phyloP scores from a whole-genome alignment of 192 early-diverging fungal species.

The Gonapodya sp. region DNA sequence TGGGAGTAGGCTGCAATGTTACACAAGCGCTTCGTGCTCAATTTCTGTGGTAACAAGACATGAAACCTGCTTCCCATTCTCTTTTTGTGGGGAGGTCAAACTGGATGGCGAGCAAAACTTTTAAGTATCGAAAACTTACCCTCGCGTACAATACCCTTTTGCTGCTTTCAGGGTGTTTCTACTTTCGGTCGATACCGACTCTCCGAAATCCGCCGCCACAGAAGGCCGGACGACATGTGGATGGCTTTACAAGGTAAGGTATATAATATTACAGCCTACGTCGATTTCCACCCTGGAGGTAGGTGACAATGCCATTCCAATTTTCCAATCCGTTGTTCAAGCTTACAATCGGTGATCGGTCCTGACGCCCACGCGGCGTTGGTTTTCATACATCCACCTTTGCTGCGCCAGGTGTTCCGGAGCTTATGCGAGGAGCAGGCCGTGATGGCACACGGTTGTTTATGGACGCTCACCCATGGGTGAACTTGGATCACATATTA shows the following conservation, averaged over 20 bases:
- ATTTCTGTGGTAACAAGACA: background rate
- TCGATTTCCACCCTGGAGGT: constrained; percentile 89
- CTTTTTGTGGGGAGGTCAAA: background rate
- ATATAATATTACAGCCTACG: constrained; percentile 82
- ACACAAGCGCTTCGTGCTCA: too few relatives aligned
- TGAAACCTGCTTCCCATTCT: background rate
- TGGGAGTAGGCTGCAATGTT: too few relatives aligned
- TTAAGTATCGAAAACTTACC: too few relatives aligned
- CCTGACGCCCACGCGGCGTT: too few relatives aligned
- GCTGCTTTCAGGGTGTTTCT: constrained; percentile 29
- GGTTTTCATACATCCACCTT: too few relatives aligned
- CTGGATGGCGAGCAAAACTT: too few relatives aligned
- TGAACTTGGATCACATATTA: constrained; percentile 81
- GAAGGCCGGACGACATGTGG: constrained; percentile 73
- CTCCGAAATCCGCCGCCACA: constrained; percentile 66
- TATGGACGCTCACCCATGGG: constrained; percentile 82
- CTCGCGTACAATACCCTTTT: too few relatives aligned
- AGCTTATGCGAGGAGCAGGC: constrained; percentile 75
- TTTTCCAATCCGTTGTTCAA: too few relatives aligned
- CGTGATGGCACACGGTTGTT: constrained; percentile 87
- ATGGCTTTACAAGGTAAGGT: constrained; percentile 81
- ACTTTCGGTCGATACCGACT: constrained; percentile 53
- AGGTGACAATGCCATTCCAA: constrained; percentile 10
- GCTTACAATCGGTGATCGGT: too few relatives aligned
- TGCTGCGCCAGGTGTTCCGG: constrained; percentile 34